Base-by-base conservation (phyloP, 352 stramenopile species). In the Thraustochytrium aureum region DNA sequence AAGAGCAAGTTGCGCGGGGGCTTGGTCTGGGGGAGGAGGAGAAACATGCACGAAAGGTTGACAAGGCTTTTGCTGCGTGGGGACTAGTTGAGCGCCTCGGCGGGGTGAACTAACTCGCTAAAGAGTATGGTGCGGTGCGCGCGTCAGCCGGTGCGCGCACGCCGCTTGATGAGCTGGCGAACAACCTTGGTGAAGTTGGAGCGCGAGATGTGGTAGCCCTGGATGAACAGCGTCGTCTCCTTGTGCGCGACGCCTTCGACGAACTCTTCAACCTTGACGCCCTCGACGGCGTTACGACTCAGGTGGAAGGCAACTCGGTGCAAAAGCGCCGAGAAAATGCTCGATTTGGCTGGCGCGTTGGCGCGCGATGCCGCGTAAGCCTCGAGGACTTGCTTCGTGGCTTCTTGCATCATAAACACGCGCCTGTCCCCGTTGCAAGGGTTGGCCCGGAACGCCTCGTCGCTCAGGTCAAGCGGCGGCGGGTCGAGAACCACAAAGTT, bases 181-280 rank as follows among this genome's bases (percentile, higher is more conserved):
- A 50, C 69, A n/a, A 79, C n/a, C 69, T 79, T 79, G 50, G 69
- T 74, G 69, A 79, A 79, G 59, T 79, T 79, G 56, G 37, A 65
- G 17, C 69, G 66, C 17, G 69, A 79, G 54, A 79, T 79, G 5
- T 79, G 69, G 6, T 79, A 79, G 33, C 30, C 69, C 35, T 79
- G 6, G 12, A 79, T 30, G 20, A 72, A 50, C 37, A 79, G 69
- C 26, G 69, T 79, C 6, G 69, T 32, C 69, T 79, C 69, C 41
- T 79, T 79, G 56, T 79, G 69, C 7, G 10, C 5, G 50, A 79
- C 69, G 35, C 69, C 69, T 30, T 79, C 69, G 4, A 79, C 69
- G 32, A 2, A 50, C 56, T 79, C 69, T 4, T 35, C 50, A 20
- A 79, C 50, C n/a, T 33, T 3, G 10, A 79, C 59, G 22, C 35